phyloP scores from a whole-genome alignment of 2,329 filamentous ascomycete species.

The Incumbomyces delicatus region DNA sequence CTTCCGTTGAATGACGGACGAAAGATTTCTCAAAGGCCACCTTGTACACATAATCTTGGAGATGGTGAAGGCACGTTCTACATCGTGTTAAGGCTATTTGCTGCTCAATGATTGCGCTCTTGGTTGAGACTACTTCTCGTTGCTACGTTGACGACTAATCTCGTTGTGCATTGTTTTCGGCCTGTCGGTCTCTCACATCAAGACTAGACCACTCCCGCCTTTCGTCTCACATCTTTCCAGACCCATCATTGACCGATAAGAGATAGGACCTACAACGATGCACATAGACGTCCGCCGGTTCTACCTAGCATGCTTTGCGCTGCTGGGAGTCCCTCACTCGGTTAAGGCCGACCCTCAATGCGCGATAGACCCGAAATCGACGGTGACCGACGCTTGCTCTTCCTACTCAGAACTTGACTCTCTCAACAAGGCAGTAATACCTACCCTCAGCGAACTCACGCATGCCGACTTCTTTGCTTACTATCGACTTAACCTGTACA shows the following conservation, averaged over 20 bases:
- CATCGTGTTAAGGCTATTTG: too few relatives aligned
- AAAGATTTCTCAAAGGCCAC: background rate
- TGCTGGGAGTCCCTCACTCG: constrained; percentile 10
- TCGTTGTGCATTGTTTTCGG: background rate
- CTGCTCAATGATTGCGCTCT: background rate
- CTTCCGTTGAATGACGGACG: background rate
- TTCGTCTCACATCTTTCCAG: too few relatives aligned
- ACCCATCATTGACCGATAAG: background rate
- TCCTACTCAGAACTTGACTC: constrained; percentile 84
- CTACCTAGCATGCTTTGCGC: constrained; percentile 16
- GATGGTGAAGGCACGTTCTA: background rate
- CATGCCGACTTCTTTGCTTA: constrained; percentile 96
- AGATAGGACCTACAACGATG: background rate
- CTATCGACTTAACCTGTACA: constrained; percentile 89
- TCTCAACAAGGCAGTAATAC: constrained; percentile 67
- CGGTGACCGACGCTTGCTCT: constrained; percentile 87
- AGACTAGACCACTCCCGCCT: too few relatives aligned
- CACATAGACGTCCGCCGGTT: constrained; percentile 10
- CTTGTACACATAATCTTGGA: background rate
- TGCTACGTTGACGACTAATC: background rate
- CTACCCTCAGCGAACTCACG: constrained; percentile 70
- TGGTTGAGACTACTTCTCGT: background rate
- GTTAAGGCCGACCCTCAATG: constrained; percentile 17
- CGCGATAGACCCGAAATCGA: constrained; percentile 67
- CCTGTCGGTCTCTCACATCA: background rate